Percentiles rank a stretch among this genome's conserved stretches.
phyloP scores from a whole-genome alignment of 441 rosid genomes.

The Hypseocharis bilobata region DNA sequence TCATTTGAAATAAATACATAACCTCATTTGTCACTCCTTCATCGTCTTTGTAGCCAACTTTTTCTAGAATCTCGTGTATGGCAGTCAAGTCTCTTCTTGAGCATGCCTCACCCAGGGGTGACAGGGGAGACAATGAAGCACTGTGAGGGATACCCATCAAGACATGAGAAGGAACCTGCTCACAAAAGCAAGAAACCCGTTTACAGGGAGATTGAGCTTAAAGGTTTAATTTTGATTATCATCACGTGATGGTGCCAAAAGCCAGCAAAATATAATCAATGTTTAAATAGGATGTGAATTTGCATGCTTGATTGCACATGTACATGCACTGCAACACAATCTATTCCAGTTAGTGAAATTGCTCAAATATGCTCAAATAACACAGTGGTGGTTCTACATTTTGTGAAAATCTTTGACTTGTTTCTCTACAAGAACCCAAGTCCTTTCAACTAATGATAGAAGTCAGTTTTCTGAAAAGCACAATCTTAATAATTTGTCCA shows the following conservation, averaged over 20 bases:
- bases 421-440: neutral
- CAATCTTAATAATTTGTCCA: neutral
- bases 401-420: neutral
- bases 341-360: neutral
- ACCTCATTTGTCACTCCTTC: slow-evolving; percentile 85
- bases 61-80: slow-evolving; percentile 64
- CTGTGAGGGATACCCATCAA: slow-evolving; percentile 71
- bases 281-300: neutral
- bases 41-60: slow-evolving; percentile 68
- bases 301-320: neutral
- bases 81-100: slow-evolving; percentile 63
- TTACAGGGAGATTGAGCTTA: neutral
- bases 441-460: neutral
- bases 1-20: slow-evolving; percentile 15
- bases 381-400: neutral
- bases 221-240: neutral
- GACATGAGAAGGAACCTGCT: slow-evolving; percentile 70
- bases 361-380: neutral
- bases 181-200: slow-evolving; percentile 9
- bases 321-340: neutral
- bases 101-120: slow-evolving; percentile 83
- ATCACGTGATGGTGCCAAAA: neutral
- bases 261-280: neutral
- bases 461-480: neutral
- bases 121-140: slow-evolving; percentile 40